These are phyloP conservation scores for Parsonsia alboflavescens DNA, from an alignment of 257 asterid species.

Conservation along the genomic window DNA sequence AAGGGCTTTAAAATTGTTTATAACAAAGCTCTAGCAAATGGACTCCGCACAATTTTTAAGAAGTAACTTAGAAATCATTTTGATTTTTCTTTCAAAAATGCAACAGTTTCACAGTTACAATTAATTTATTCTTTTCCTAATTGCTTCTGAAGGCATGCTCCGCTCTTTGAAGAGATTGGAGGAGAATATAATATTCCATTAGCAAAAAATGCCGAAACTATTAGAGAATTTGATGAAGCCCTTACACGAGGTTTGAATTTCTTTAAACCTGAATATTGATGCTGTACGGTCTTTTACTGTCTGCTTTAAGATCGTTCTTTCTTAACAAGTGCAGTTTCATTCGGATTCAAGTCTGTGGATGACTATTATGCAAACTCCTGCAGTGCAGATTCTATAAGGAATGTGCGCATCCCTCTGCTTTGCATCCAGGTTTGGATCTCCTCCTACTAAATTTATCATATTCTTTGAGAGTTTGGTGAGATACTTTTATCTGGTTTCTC, in stretches of 20 bases:
- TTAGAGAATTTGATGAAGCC: slow-evolving; percentile 89
- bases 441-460: slow-evolving; percentile 8
- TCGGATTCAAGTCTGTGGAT: slow-evolving; percentile 95
- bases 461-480: neutral
- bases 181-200: slow-evolving; percentile 78
- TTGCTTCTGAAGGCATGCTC: slow-evolving; percentile 67
- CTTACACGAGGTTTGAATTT: slow-evolving; percentile 70
- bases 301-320: slow-evolving; percentile 8
- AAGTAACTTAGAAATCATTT: slow-evolving; percentile 37
- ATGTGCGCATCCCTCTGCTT: slow-evolving; percentile 68
- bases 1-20: slow-evolving; percentile 89
- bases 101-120: neutral
- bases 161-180: slow-evolving; percentile 76
- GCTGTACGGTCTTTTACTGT: slow-evolving; percentile 7
- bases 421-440: slow-evolving; percentile 80
- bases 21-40: slow-evolving; percentile 82
- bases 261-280: slow-evolving; percentile 19
- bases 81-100: neutral
- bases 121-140: neutral
- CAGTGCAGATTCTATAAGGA: slow-evolving; percentile 80
- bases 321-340: slow-evolving; percentile 54
- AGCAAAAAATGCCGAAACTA: slow-evolving; percentile 73
- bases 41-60: slow-evolving; percentile 72
- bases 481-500: neutral
- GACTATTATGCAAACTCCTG: slow-evolving; percentile 91